Evolutionary conservation across 202 grass and related monocot species (phyloP), one percentile per base, ranked within the genome.

Genomic region (Digitaria exilis): DNA sequence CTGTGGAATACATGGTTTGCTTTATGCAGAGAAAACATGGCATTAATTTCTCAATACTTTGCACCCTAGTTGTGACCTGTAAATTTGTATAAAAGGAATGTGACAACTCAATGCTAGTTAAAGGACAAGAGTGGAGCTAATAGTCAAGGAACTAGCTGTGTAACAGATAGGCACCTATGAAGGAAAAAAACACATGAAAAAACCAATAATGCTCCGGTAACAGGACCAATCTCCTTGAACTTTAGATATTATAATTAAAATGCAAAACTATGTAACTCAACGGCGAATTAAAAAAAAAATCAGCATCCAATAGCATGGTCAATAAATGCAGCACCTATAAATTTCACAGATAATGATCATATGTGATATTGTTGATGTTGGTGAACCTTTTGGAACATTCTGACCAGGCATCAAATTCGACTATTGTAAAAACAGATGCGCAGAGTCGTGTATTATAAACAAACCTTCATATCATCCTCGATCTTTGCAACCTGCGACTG

Each of bases 391-490:
- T 0, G 18, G 0, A 10, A 49, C 0, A 34, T 22, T 65, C 0
- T 19, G 35, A 32, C 52, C 13, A 1, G 0, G 28, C 25, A 31
- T 65, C 18, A 35, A 19, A 80, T 19, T 44, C 24, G 25, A 64
- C 16, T 7, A 34, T 64, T 34, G 19, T 1, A 80, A 78, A 43
- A 15, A 41, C 73, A 28, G 64, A 56, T 55, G 46, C 54, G 10
- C 3, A 5, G 34, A 34, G 9, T 28, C 45, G n/a, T 10, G 13
- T 69, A 17, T 79, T 0, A 61, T 25, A 61, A 61, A 73, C 70
- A 21, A 73, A 98, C 96, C 96, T 99, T 99, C 93, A 99, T 88
- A 78, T 99, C 96, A 46, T 96, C 96, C 83, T 99, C 96, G 24
- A 96, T 99, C 88, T 94, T 99, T 51, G 93, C 89, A 50, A 99